Percentiles rank a stretch among this genome's conserved stretches.
These are phyloP conservation scores for Pichia ethanolica DNA, from an alignment of 805 yeast species.

Conservation along the genomic window DNA sequence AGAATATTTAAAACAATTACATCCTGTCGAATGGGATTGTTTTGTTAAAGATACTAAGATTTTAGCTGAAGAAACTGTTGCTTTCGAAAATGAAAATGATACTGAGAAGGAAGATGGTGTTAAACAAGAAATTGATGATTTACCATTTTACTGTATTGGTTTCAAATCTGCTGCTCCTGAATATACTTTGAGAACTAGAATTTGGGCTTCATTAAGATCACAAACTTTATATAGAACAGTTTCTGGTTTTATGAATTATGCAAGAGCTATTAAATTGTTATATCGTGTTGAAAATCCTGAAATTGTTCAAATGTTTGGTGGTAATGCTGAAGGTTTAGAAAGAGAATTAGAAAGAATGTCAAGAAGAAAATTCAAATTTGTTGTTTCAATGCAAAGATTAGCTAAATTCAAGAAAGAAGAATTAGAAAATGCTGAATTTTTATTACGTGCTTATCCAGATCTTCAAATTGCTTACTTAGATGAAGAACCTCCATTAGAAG, in stretches of 20 bases:
- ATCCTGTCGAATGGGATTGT: slow-evolving; percentile 97
- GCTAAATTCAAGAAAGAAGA: slow-evolving; percentile 67
- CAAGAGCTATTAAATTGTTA: slow-evolving; percentile 88
- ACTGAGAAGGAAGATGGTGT: slow-evolving; percentile 59
- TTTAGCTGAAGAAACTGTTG: slow-evolving; percentile 90
- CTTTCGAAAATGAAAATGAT: slow-evolving; percentile 57
- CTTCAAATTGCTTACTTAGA: slow-evolving; percentile 88
- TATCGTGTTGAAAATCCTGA: slow-evolving; percentile 95
- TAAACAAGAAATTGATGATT: slow-evolving; percentile 80
- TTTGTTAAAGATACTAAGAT: slow-evolving; percentile 94
- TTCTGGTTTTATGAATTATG: slow-evolving; percentile 97
- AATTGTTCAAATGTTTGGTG: slow-evolving; percentile 96
- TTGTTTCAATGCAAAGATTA: slow-evolving; percentile 83
- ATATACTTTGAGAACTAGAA: slow-evolving; percentile 90
- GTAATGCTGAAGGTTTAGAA: slow-evolving; percentile 94
- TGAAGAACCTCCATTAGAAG: slow-evolving; percentile 75
- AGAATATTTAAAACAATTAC: slow-evolving; percentile 90
- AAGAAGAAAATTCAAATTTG: slow-evolving; percentile 69
- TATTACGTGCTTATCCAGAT: slow-evolving; percentile 78
- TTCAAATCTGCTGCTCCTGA: slow-evolving; percentile 97
- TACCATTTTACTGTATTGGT: slow-evolving; percentile 94
- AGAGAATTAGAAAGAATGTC: slow-evolving; percentile 91
- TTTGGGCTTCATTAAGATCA: slow-evolving; percentile 97
- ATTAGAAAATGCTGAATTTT: slow-evolving; percentile 70
- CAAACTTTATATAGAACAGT: slow-evolving; percentile 96